Conservation (phyloP, 2,329 filamentous ascomycete genomes). For the Cladophialophora psammophila region DNA sequence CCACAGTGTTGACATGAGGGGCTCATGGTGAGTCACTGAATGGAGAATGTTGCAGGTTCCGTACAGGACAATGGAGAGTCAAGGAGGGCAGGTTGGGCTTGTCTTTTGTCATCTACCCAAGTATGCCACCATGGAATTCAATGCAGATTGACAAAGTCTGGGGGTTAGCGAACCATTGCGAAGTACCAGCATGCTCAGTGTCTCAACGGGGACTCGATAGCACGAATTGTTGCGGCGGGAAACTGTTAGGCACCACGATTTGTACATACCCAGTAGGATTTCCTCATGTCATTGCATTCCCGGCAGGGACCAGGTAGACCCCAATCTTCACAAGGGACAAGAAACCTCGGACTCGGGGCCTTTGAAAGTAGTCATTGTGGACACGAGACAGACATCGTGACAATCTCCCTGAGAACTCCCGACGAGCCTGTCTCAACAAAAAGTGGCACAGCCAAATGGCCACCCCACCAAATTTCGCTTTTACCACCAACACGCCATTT, state of each 20-base stretch:
- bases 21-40: not conserved
- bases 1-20: not conserved
- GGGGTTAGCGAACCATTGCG: not conserved
- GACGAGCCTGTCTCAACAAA: no score
- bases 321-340: not conserved
- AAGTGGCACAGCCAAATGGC: not conserved
- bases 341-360: not conserved
- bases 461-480: no score
- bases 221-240: not conserved
- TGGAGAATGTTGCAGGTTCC: not conserved
- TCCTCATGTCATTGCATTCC: not conserved
- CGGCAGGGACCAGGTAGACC: not conserved
- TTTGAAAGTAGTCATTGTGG: no score
- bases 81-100: not conserved
- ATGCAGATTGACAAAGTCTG: not conserved
- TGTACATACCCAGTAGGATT: not conserved
- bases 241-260: not conserved
- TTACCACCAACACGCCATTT: no score
- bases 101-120: slow-evolving; percentile 4
- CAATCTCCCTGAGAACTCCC: not conserved
- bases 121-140: not conserved
- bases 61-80: not conserved
- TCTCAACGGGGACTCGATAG: not conserved
- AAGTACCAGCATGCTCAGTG: not conserved
- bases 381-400: not conserved